Base-by-base conservation (phyloP, 2,329 filamentous ascomycete genomes). In the Pseudopyricularia cyperi region DNA sequence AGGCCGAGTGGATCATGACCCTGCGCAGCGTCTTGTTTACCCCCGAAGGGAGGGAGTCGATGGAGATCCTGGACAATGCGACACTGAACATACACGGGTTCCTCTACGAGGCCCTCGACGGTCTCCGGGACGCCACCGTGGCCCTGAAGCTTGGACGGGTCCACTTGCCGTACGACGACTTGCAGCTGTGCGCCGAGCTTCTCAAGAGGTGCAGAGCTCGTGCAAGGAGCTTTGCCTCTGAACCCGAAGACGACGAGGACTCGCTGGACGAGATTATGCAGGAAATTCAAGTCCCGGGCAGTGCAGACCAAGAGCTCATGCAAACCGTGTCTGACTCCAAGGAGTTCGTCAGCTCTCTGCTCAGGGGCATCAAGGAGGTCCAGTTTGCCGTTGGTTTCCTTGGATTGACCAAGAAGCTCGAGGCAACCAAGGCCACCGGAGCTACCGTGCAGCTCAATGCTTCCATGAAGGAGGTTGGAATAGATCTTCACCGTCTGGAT, bases 301-400 rank as follows among this genome's bases (percentile, higher is more conserved):
- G 69, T 55, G 73, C 75, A 22, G 72, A 77, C 55, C 81, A 87
- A 52, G 76, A 80, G 30, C 76, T 95, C 53, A 83, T 90, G 52
- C 85, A 87, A 63, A 85, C 87, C 0, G 86, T 96, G 0, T 90
- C 90, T 0, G 90, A 96, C 62, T 95, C 89, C 0, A 91, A 90
- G 60, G 89, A 95, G 56, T 93, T 98, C 62, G 77, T 90, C 52
- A 87, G 86, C 64, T 96, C 93, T 1, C 84, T 96, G 42, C 72
- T 98, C 49, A 81, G 88, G 46, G 93, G 93, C 50, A 89, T 98
- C 57, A 94, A 96, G 64, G 93, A 98, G 65, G 86, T 98, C 12
- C 93, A 98, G 65, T 88, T 98, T 61, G 91, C 90, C 0, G 80
- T 97, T 62, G 91, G 91, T 66, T 93, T 91, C 65, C 78, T 96